Percentiles rank a stretch among this genome's conserved stretches.
These are phyloP conservation scores for Auricularia cornea DNA, from an alignment of 768 basidiomycete species.

Conservation along the genomic window DNA sequence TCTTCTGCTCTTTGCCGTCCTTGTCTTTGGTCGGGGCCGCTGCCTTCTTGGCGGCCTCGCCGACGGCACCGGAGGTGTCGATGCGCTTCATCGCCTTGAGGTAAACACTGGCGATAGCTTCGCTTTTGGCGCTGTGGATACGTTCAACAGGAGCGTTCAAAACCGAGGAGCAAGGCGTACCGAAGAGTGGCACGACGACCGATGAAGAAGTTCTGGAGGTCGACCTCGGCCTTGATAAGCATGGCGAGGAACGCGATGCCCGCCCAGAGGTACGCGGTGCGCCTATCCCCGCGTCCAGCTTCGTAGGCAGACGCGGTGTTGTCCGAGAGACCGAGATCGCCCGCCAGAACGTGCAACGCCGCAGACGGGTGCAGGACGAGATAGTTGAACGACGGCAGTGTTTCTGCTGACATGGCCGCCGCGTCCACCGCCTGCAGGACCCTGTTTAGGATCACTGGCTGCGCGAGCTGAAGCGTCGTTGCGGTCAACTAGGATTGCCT, in stretches of 20 bases:
- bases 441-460: background rate
- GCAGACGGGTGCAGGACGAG: background rate
- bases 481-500: background rate
- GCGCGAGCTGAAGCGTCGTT: background rate
- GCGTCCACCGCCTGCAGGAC: background rate
- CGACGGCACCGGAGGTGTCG: background rate
- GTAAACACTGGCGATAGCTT: background rate
- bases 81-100: constrained; percentile 1
- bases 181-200: background rate
- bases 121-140: too few species aligned
- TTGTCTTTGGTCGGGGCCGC: background rate
- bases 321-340: background rate
- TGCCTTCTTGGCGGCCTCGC: background rate
- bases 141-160: background rate
- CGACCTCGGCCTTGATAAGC: background rate
- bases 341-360: background rate
- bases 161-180: too few species aligned
- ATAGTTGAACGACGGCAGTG: background rate
- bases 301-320: background rate
- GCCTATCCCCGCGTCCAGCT: background rate
- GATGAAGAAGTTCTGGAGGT: background rate
- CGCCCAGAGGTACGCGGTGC: background rate
- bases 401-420: background rate
- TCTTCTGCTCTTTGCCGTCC: background rate
- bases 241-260: background rate